Evolutionary conservation across 805 yeast species (phyloP), one percentile per base, ranked within the genome.

Genomic region (Blastobotrys parvus): DNA sequence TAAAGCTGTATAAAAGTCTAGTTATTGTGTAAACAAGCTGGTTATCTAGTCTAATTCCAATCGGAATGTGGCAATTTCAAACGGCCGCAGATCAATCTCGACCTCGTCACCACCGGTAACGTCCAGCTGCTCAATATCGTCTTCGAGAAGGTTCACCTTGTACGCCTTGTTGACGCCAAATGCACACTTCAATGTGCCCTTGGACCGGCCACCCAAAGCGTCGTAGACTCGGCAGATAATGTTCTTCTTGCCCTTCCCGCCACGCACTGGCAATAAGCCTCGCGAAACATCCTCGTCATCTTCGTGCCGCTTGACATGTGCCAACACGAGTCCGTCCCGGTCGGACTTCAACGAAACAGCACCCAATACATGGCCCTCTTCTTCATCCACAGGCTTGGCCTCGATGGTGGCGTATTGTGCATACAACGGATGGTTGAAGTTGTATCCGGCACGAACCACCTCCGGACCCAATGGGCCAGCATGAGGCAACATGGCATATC

Each of bases 401-500:
- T 27, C 39, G 5, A 23, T n/a, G 15, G 35, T 6, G 18, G 19
- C 22, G 16, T 25, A 35, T 17, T 33, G 30, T 29, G 53, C 48
- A 13, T 52, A 35, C 41, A 62, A 49, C 27, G 69, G 67, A 60
- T 77, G 81, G 63, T 92, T 92, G 69, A 87, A 86, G 58, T 82
- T 82, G 64, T 81, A 76, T 0, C 86, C 95, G 37, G 80, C 71
- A 46, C 75, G 74, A 11, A 90, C 89, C 2, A 87, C 78, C 19
- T 77, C 76, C 1, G 71, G 59, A 7, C 76, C 70, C 39, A 90
- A 66, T 0, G 73, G 63, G 3, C 95, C 95, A 17, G 57, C 53
- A 61, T 90, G 98, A 3, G 97, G 97, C 45, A 76, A 74, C 30
- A 90, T 63, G 0, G 94, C 94, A 62, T 89, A 92, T 48, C 78